These are phyloP conservation scores for Ogataea siamensis DNA, from an alignment of 805 yeast species.

Conservation along the genomic window DNA sequence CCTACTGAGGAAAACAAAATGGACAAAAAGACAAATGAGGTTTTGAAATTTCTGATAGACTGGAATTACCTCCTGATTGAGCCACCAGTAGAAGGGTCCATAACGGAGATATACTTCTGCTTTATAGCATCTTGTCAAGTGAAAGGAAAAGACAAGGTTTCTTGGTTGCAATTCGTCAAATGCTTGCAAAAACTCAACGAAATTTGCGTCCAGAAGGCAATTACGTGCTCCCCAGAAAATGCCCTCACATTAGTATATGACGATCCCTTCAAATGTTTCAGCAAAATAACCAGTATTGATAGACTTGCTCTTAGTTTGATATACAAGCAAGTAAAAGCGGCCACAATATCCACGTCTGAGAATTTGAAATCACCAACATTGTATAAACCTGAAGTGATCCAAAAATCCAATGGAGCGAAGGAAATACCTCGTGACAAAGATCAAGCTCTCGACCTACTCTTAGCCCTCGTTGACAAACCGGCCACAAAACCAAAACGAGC, in stretches of 20 bases:
- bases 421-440: conserved; percentile 23
- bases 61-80: conserved; percentile 32
- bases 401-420: conserved; percentile 1
- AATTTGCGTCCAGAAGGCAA: conserved; percentile 22
- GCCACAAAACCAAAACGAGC: conserved; percentile 10
- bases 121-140: conserved; percentile 31
- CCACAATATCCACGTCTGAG: neutral
- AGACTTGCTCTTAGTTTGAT: conserved; percentile 28
- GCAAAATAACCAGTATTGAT: conserved; percentile 27
- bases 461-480: conserved; percentile 25
- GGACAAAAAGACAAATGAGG: conserved; percentile 33
- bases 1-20: conserved; percentile 10
- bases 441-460: conserved; percentile 19
- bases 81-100: conserved; percentile 32
- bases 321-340: conserved; percentile 17
- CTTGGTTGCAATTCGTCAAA: conserved; percentile 35
- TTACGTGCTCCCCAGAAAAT: conserved; percentile 27
- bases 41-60: conserved; percentile 30
- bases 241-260: conserved; percentile 24
- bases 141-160: conserved; percentile 34
- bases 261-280: conserved; percentile 31
- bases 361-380: neutral
- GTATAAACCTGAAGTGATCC: no score
- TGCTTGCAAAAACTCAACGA: conserved; percentile 25
- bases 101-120: conserved; percentile 33